These are phyloP conservation scores for Termitomyces sp. DNA, from an alignment of 768 basidiomycete genomes.

Conservation along the genomic window DNA sequence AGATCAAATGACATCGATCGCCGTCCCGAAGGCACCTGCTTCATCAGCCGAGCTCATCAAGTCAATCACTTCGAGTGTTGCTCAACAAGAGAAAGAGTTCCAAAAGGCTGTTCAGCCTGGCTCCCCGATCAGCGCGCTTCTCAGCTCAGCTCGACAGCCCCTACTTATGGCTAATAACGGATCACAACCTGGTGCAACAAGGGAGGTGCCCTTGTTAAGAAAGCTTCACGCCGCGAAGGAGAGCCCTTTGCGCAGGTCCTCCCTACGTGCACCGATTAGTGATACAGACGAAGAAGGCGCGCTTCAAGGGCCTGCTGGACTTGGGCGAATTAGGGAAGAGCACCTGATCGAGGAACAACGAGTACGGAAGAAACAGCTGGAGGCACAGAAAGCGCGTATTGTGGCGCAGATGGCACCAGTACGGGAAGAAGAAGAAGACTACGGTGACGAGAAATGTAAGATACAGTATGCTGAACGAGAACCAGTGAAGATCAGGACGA, in stretches of 20 bases:
- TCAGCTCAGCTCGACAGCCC: constrained; percentile 86
- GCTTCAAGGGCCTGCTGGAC: constrained; percentile 19
- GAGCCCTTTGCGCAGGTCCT: constrained; percentile 46
- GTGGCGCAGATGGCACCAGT: constrained; percentile 89
- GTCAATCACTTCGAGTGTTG: constrained; percentile 55
- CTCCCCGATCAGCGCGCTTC: constrained; percentile 86
- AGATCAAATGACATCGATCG: constrained; percentile 41
- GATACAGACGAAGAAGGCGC: constrained; percentile 35
- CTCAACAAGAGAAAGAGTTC: constrained; percentile 94
- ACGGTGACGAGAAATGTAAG: constrained; percentile 16
- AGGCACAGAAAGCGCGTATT: constrained; percentile 87
- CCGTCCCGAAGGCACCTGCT: constrained; percentile 29
- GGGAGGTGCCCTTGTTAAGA: constrained; percentile 37
- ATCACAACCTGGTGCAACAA: constrained; percentile 15
- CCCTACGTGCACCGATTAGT: constrained; percentile 34
- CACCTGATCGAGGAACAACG: constrained; percentile 27
- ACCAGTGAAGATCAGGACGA: constrained; percentile 17
- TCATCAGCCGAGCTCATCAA: constrained; percentile 22
- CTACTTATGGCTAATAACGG: constrained; percentile 55
- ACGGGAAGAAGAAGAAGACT: constrained; percentile 36
- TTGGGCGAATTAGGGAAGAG: constrained; percentile 20
- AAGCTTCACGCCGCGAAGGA: constrained; percentile 56
- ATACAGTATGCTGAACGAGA: constrained; percentile 18
- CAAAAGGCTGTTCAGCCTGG: constrained; percentile 93
- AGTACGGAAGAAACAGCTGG: constrained; percentile 65